Evolutionary conservation across 2,329 filamentous ascomycete genomes (phyloP), one percentile per base, ranked within the genome.

Genomic region (Zymoseptoria pseudotritici): DNA sequence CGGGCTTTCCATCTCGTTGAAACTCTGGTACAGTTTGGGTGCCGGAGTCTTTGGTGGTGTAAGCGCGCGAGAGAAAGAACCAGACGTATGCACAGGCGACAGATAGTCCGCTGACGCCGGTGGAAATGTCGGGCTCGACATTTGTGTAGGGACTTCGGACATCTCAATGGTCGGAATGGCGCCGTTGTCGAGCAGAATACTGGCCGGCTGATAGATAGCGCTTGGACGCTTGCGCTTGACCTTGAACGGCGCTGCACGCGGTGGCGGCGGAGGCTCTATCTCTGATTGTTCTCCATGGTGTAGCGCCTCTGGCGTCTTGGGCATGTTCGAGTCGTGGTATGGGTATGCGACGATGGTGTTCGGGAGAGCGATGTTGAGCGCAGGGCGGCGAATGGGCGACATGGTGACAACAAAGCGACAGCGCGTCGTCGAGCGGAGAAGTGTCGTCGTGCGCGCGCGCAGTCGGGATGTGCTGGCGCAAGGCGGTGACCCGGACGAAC

Each of bases 101-200:
- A 81, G 73, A 59, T 75, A 76, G 60, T 77, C 69, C 51, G 67
- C 63, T 46, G 70, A 67, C 21, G 67, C 69, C 29, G 69, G 66
- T 57, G 65, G 66, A 36, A 71, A 49, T 21, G 68, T 61, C 26
- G 67, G 65, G 64, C 70, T 71, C 57, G 69, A 67, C 56, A 65
- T 58, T 56, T 66, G 63, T 52, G 65, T 59, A 31, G 60, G 59
- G 29, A 72, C 70, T 52, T 79, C 75, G 9, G 77, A 76, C 57
- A 77, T 74, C 66, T 82, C 80, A 54, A 82, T 81, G 21, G 77
- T 80, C 9, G 80, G 80, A 24, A 81, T 74, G 7, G 76, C 74
- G 53, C 69, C 63, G 26, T 61, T 65, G 61, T 70, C 71, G 29
- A 65, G 63, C 58, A 66, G 59, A 31, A 63, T 55, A 54, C 68